Conservation (phyloP, 2,329 filamentous ascomycete species). For the Monosporascus sp. region DNA sequence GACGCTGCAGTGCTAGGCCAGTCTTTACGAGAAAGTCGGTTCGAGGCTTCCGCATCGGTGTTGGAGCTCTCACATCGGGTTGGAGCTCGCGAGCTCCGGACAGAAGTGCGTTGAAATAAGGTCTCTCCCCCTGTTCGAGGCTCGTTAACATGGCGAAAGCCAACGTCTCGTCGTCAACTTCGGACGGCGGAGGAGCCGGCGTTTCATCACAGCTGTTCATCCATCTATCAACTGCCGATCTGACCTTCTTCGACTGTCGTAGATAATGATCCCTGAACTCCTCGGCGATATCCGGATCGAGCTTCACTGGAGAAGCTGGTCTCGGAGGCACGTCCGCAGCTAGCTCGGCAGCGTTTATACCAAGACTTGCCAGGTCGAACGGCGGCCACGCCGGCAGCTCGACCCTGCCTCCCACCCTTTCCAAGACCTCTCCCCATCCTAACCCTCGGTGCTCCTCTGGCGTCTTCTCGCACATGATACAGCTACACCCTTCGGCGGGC, state of each 20-base stretch:
- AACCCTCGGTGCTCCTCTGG: constrained; percentile 64
- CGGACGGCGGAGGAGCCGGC: constrained; percentile 70
- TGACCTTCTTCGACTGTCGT: constrained; percentile 86
- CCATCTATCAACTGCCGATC: constrained; percentile 87
- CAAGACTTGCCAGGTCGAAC: constrained; percentile 64
- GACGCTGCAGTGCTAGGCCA: constrained; percentile 71
- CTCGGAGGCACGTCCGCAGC: constrained; percentile 55
- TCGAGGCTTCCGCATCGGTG: constrained; percentile 59
- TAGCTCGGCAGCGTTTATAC: constrained; percentile 55
- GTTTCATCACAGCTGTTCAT: constrained; percentile 72
- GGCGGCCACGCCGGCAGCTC: constrained; percentile 87
- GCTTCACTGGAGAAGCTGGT: constrained; percentile 60
- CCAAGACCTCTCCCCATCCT: constrained; percentile 92
- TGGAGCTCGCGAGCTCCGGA: constrained; percentile 53
- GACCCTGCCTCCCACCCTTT: constrained; percentile 82
- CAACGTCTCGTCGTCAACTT: constrained; percentile 90
- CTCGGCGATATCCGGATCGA: constrained; percentile 91
- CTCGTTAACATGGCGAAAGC: constrained; percentile 91
- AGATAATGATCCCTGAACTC: constrained; percentile 91
- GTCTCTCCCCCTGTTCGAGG: constrained; percentile 67
- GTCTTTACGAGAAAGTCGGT: constrained; percentile 71
- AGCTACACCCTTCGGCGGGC: constrained; percentile 77
- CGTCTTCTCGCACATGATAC: constrained; percentile 69
- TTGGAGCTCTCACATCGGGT: constrained; percentile 58
- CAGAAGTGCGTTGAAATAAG: constrained; percentile 76